Conservation (phyloP, 371 early-diverging fungal species). For the Phascolomyces articulosus region DNA sequence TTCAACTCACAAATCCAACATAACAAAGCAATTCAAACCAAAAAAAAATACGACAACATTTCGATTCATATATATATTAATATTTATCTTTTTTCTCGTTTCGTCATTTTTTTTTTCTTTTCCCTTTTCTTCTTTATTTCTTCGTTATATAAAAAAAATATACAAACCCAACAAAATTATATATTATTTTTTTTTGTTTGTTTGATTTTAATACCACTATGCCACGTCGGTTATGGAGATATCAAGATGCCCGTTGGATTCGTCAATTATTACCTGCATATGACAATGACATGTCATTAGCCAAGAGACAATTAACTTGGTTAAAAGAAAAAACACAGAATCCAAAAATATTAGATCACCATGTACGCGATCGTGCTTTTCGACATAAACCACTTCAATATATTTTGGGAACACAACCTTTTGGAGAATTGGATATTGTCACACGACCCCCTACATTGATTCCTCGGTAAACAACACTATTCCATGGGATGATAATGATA, state of each 20-base stretch:
- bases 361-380: constrained; percentile 53
- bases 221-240: constrained; percentile 12
- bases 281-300: constrained; percentile 27
- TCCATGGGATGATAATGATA: neutral
- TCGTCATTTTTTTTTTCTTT: too few relatives aligned
- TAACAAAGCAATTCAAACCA: neutral
- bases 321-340: constrained; percentile 34
- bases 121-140: too few relatives aligned
- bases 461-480: constrained; percentile 71
- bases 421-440: constrained; percentile 74
- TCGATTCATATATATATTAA: too few relatives aligned
- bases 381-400: constrained; percentile 85
- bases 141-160: too few relatives aligned
- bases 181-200: too few relatives aligned
- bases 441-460: constrained; percentile 81
- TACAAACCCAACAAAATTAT: too few relatives aligned
- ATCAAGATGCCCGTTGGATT: constrained; percentile 19
- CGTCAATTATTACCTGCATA: constrained; percentile 31
- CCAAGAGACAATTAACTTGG: constrained; percentile 39
- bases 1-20: too few relatives aligned
- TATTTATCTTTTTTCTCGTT: too few relatives aligned
- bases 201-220: neutral
- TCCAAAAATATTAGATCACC: neutral
- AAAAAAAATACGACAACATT: neutral
- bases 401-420: constrained; percentile 85